A percentile compares a stretch with the other conserved stretches of the same genome.
phyloP scores from a whole-genome alignment of 805 yeast genomes.

The Novakomyces olei region DNA sequence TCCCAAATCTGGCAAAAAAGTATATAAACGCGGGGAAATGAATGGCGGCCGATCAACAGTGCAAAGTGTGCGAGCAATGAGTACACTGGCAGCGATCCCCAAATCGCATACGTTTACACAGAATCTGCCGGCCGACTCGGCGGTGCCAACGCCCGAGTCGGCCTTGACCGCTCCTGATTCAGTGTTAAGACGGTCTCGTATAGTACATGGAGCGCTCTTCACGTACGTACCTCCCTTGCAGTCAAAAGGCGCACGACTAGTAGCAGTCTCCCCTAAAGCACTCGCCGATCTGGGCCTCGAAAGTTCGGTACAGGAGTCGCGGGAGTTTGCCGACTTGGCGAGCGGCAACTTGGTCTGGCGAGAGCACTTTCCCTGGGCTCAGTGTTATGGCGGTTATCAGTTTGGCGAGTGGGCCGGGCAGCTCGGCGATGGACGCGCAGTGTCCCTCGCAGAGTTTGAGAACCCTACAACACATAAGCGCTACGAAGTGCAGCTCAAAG shows the following conservation, averaged over 20 bases:
- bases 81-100: slow-evolving; percentile 7
- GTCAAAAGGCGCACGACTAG: slow-evolving; percentile 21
- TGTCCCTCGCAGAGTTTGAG: slow-evolving; percentile 51
- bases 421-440: slow-evolving; percentile 85
- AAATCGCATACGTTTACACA: slow-evolving; percentile 16
- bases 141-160: slow-evolving; percentile 19
- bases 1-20: no score
- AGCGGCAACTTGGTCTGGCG: slow-evolving; percentile 34
- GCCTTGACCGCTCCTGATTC: slow-evolving; percentile 14
- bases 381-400: slow-evolving; percentile 89
- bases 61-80: no score
- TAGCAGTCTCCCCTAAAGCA: slow-evolving; percentile 40
- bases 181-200: slow-evolving; percentile 30
- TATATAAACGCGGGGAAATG: no score
- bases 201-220: slow-evolving; percentile 38
- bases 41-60: no score
- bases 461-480: slow-evolving; percentile 21
- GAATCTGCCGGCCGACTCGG: slow-evolving; percentile 18
- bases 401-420: slow-evolving; percentile 96
- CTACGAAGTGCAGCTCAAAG: slow-evolving; percentile 58
- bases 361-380: slow-evolving; percentile 55
- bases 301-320: slow-evolving; percentile 19
- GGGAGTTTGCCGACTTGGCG: slow-evolving; percentile 30
- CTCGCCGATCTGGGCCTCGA: slow-evolving; percentile 37
- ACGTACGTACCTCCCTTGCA: slow-evolving; percentile 47